phyloP scores from a whole-genome alignment of 129 eudicot species.

The Flaveria trinervia region DNA sequence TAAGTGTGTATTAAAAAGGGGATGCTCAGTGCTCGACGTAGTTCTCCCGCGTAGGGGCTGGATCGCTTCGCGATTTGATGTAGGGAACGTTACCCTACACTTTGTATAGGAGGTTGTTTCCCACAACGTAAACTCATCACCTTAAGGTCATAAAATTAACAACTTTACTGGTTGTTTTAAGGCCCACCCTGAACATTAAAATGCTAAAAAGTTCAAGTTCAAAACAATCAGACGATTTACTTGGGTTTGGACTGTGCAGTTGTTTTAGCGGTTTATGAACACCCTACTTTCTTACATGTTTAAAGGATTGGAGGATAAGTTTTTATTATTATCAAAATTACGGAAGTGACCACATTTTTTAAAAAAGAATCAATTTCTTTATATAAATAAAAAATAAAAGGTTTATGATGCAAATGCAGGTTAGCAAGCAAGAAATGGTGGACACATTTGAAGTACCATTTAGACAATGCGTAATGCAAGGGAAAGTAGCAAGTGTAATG shows the following conservation, averaged over 20 bases:
- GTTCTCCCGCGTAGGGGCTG: too few species aligned
- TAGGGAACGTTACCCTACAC: too few species aligned
- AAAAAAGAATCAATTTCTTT: too few species aligned
- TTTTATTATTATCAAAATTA: neutral
- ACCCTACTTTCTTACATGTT: neutral
- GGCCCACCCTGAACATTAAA: neutral
- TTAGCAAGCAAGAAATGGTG: conserved; percentile 81
- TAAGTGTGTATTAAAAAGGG: too few species aligned
- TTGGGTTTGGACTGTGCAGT: neutral
- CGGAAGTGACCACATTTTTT: too few species aligned
- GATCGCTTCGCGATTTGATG: too few species aligned
- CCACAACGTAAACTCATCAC: too few species aligned
- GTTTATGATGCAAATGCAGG: conserved; percentile 40
- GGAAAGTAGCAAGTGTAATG: conserved; percentile 90
- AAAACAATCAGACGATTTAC: neutral
- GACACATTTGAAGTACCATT: conserved; percentile 88
- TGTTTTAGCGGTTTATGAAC: neutral
- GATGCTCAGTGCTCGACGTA: too few species aligned
- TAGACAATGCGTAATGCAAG: conserved; percentile 71
- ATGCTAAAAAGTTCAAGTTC: neutral
- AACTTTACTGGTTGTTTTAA: too few species aligned
- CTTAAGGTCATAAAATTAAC: too few species aligned
- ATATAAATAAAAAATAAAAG: neutral
- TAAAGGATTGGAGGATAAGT: neutral
- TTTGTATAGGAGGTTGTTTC: too few species aligned